These are phyloP conservation scores for Crithidia acanthocephali DNA, from an alignment of 208 protist species.

Conservation along the genomic window DNA sequence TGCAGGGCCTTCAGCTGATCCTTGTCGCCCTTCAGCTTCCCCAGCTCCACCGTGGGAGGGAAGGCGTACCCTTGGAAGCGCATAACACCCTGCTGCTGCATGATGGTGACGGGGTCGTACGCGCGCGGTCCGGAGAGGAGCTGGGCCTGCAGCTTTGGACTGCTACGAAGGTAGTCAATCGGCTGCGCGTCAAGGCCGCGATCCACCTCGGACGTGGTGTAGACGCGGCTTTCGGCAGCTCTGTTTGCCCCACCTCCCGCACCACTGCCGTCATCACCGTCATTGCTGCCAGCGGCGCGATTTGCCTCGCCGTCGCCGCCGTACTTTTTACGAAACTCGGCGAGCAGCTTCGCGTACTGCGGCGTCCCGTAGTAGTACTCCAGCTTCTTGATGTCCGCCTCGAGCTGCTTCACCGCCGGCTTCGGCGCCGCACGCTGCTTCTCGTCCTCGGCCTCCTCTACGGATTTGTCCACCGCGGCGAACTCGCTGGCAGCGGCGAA, in stretches of 20 bases:
- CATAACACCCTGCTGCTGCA: slow-evolving; percentile 84
- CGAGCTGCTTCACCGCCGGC: slow-evolving; percentile 50
- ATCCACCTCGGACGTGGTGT: slow-evolving; percentile 63
- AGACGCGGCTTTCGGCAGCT: slow-evolving; percentile 24
- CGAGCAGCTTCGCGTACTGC: slow-evolving; percentile 68
- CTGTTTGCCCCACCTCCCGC: slow-evolving; percentile 7
- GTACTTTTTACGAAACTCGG: slow-evolving; percentile 78
- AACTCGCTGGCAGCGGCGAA: slow-evolving; percentile 41
- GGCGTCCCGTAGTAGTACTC: slow-evolving; percentile 85
- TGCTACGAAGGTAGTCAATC: slow-evolving; percentile 78
- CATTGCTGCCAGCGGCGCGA: not conserved
- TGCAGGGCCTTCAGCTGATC: slow-evolving; percentile 35
- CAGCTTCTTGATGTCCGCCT: slow-evolving; percentile 78
- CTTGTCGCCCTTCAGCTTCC: slow-evolving; percentile 66
- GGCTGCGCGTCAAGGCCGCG: slow-evolving; percentile 73
- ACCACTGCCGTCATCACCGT: not conserved
- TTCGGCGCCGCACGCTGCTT: slow-evolving; percentile 19
- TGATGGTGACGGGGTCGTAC: slow-evolving; percentile 76
- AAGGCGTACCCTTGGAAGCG: slow-evolving; percentile 89
- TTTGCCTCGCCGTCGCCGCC: slow-evolving; percentile 16
- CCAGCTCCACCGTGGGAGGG: slow-evolving; percentile 75
- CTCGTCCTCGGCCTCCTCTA: slow-evolving; percentile 25
- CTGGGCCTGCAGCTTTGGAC: slow-evolving; percentile 61
- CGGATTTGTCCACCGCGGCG: slow-evolving; percentile 23
- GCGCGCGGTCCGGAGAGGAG: slow-evolving; percentile 67